Evolutionary conservation across 1,284 basidiomycete genomes (phyloP), one percentile per base, ranked within the genome.

Genomic region (Ceratobasidium papillatum): DNA sequence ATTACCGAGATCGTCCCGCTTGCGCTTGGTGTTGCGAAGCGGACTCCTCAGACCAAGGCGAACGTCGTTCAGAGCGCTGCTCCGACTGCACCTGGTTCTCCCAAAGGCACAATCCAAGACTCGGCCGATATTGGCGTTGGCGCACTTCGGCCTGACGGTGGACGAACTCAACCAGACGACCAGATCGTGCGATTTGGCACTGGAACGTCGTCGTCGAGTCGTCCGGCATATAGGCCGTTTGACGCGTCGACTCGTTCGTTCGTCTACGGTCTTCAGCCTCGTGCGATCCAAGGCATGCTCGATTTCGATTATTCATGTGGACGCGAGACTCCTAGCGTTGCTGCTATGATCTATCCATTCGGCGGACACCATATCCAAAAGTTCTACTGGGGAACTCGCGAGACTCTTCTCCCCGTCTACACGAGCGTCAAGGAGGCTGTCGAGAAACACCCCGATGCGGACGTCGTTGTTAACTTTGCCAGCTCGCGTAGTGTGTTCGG

Each of bases 341-440:
- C 97, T 49, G 97, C 98, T 73, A 99, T 99, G 97, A 98, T 99
- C 84, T 99, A 99, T 84, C 98, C 98, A 82, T 99, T 99, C 85
- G 97, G 97, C 82, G 97, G 97, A 41, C 97, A 99, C 86, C 97
- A 99, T 86, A 98, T 99, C 84, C 97, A 99, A 85, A 99, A 99
- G 88, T 98, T 98, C 89, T 96, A 99, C 89, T 99, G 97, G 97
- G 97, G 97, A 76, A 99, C 98, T 75, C 96, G 95, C 87, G 97
- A 99, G 88, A 98, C 96, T 0, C 91, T 99, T 59, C 90, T 99
- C 52, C 97, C 97, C 59, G 97, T 99, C 74, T 99, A 99, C 87
- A 98, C 97, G 36, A 91, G 90, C 77, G 88, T 99, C 78, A 91
- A 89, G 75, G 97, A 99, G 82, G 98, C 97, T 8, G 90, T 94